Evolutionary conservation across 1,284 basidiomycete genomes (phyloP), one percentile per base, ranked within the genome.

Genomic region (Ganoderma multipileum): DNA sequence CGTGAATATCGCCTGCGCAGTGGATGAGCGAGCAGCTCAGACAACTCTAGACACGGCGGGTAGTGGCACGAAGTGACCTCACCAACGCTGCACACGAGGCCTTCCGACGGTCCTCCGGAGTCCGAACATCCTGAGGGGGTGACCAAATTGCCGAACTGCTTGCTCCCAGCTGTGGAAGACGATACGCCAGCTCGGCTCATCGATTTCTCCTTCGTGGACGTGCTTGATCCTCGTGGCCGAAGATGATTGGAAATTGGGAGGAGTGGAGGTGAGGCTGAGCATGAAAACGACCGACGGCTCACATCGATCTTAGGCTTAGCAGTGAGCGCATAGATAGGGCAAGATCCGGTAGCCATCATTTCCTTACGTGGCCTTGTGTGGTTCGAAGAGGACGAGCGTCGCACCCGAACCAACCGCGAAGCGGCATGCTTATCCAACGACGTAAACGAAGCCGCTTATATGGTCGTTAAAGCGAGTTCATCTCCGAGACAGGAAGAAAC

Each of bases 281-380:
- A 23, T 38, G 8, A n/a, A 28, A 16, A 8, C 30, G 33, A 30
- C 30, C 3, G 55, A 20, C 20, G 20, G 55, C 38, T 20, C 18
- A 58, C 33, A 58, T 58, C 55, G 55, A 58, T 58, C 55, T 58
- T n/a, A 16, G n/a, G 33, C 33, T 58, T 33, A 58, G 30, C 7
- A 58, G 14, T 58, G 20, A 28, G 20, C 33, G 4, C 33, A 33
- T 58, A 23, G 55, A 58, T 58, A 33, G 55, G 33, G 33, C 23
- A 38, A 63, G 50, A 63, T 63, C 50, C 39, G 62, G 50, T 39
- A 55, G 30, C 12, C 33, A 52, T 63, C 30, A 23, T 33, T 54
- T 5, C 62, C 36, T 33, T 62, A 50, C 20, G 18, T 20, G 42
- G 61, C 30, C 3, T 44, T 62, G 30, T 62, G 61, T 58, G 55